Evolutionary conservation across 805 yeast genomes (phyloP).

Genomic region (Wickerhamiella parazyma): DNA sequence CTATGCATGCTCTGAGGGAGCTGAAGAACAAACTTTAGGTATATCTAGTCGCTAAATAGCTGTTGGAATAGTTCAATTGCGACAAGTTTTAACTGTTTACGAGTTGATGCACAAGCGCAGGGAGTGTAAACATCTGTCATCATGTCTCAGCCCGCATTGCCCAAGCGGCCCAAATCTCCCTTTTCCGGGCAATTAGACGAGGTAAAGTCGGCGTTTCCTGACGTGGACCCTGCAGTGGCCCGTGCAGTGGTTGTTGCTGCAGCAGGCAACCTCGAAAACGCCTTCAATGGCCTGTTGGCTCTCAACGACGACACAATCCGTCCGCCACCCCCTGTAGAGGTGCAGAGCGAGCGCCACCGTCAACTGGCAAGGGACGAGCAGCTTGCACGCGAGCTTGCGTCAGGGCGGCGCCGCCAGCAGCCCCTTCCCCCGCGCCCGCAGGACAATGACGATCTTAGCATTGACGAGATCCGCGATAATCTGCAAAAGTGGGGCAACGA

Average conservation of each 20-base stretch:
- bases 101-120: no score
- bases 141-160: constrained; percentile 28
- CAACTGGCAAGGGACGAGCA: constrained; percentile 63
- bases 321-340: constrained; percentile 23
- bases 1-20: constrained; percentile 62
- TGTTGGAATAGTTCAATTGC: no score
- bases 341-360: constrained; percentile 25
- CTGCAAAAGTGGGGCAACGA: constrained; percentile 16
- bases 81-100: no score
- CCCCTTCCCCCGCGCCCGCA: background rate
- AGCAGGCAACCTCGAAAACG: constrained; percentile 64
- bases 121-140: background rate
- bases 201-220: constrained; percentile 77
- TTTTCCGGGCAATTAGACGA: constrained; percentile 40
- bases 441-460: constrained; percentile 4
- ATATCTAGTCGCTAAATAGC: no score
- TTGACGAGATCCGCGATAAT: constrained; percentile 15
- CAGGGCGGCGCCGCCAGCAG: background rate
- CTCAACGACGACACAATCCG: constrained; percentile 42
- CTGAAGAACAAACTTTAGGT: constrained; percentile 51
- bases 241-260: constrained; percentile 79
- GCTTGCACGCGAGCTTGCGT: constrained; percentile 65
- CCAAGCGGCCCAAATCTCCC: constrained; percentile 52
- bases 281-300: constrained; percentile 75
- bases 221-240: constrained; percentile 52